Conservation (phyloP, 2,329 filamentous ascomycete species). For the Aspergillus piperis region DNA sequence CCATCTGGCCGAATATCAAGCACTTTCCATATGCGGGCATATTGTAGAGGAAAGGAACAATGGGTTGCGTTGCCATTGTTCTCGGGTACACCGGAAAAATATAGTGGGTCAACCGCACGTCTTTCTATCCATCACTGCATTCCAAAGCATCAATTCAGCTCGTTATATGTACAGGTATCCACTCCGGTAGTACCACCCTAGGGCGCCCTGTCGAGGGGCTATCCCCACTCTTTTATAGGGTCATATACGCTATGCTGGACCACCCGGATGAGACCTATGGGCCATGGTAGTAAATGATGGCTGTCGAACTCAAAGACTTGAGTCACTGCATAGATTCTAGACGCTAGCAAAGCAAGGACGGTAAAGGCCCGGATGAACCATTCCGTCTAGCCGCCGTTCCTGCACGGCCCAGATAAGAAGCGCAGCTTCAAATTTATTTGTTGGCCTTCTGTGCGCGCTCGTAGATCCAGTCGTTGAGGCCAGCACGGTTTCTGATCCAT, state of each 20-base stretch:
- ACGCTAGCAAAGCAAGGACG: not conserved
- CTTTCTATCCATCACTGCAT: constrained; percentile 12
- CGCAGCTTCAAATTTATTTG: constrained; percentile 19
- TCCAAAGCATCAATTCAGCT: constrained; percentile 7
- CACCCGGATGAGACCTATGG: not conserved
- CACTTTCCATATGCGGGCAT: constrained; percentile 21
- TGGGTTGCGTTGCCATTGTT: constrained; percentile 27
- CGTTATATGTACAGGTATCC: constrained; percentile 3
- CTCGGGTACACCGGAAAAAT: not conserved
- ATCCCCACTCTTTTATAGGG: not conserved
- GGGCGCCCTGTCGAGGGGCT: not conserved
- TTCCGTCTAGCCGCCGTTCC: not conserved
- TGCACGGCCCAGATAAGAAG: not conserved
- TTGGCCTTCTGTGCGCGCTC: constrained; percentile 62
- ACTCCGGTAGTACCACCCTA: not conserved
- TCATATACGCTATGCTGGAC: not conserved
- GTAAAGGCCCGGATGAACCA: not conserved
- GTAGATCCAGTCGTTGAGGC: constrained; percentile 96
- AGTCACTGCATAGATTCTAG: not conserved
- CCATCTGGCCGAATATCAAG: not conserved
- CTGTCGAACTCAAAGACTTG: not conserved
- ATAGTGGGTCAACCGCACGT: constrained; percentile 2
- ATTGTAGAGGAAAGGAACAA: constrained; percentile 27
- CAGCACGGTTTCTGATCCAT: constrained; percentile 68
- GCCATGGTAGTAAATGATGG: not conserved